Evolutionary conservation across 441 rosid genomes (phyloP).

Genomic region (Erodium trifolium): DNA sequence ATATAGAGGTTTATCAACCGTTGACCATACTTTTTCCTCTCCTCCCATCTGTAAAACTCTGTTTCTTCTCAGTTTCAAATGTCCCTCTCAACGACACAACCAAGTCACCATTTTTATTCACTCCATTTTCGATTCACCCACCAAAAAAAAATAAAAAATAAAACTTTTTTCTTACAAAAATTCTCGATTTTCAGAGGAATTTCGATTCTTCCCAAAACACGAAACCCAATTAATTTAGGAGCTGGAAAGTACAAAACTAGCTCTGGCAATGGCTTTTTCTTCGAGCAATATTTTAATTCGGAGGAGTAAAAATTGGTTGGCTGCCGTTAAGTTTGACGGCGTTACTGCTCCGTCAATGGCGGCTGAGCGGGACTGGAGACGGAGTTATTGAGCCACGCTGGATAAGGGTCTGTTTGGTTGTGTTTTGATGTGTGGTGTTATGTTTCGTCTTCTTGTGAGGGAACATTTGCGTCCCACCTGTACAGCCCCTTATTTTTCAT

Average conservation of each 20-base stretch:
- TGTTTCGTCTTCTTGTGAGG: background rate
- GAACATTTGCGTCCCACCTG: background rate
- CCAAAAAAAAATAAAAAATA: too few species aligned
- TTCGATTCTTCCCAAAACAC: background rate
- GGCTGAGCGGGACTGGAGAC: background rate
- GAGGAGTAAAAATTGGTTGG: conserved; percentile 1
- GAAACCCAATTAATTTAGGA: background rate
- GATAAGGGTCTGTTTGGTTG: background rate
- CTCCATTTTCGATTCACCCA: background rate
- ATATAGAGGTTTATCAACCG: conserved; percentile 32
- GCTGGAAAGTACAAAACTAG: background rate
- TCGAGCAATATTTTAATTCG: background rate
- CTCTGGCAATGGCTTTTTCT: too few species aligned
- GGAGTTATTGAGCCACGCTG: background rate
- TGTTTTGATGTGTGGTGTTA: background rate
- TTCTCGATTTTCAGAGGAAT: background rate
- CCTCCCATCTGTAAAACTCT: conserved; percentile 16
- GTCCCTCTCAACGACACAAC: conserved; percentile 14
- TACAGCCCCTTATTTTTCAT: background rate
- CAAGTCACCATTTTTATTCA: conserved; percentile 1
- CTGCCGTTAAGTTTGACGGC: background rate
- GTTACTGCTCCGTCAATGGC: background rate
- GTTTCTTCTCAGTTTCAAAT: conserved; percentile 20
- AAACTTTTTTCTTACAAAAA: background rate
- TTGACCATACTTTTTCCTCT: conserved; percentile 32